Evolutionary conservation across 352 stramenopile genomes (phyloP), one percentile per base, ranked within the genome.

Genomic region (Phytophthora pistaciae): DNA sequence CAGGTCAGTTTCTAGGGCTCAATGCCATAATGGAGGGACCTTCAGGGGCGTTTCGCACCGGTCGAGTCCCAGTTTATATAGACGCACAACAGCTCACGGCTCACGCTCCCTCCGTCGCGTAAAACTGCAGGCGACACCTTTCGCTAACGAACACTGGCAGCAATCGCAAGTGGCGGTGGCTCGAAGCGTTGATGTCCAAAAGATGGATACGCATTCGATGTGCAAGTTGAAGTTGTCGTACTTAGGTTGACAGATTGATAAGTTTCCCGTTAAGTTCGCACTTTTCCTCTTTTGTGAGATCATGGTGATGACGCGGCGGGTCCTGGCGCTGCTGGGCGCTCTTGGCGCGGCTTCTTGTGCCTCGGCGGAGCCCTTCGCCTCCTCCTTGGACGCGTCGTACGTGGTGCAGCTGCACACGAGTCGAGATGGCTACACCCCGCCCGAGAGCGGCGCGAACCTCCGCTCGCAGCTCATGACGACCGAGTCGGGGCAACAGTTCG

Each of bases 351-450:
- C 55, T 16, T 70, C 42, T 44, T 20, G 29, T 0, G 67, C 59
- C 3, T 70, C 29, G 5, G 59, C 55, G 11, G 56, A 42, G 5
- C 54, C 71, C 20, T 68, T 72, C 20, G 52, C 49, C 13, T 69
- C 70, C 3, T 69, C 66, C 36, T 36, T 75, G 11, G 84, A 91
- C 50, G 63, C 77, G 6, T 84, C 78, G 13, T 93, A 92, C 42
- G 85, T 94, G 33, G 84, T 94, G 58, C 84, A 92, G 52, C 83
- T 93, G 55, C 84, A 93, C 66, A 64, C 74, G 11, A 84, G 54
- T 11, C 79, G 76, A 14, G 82, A 84, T 6, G 64, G 53, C n/a
- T 86, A 80, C 57, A 36, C 66, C n/a, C 59, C 67, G 3, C 68
- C 70, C 29, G 56, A 71, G 40, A 70, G 65, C 23, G 60, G 60